phyloP scores from a whole-genome alignment of 2,329 filamentous ascomycete species.

The Colletotrichum phormii region DNA sequence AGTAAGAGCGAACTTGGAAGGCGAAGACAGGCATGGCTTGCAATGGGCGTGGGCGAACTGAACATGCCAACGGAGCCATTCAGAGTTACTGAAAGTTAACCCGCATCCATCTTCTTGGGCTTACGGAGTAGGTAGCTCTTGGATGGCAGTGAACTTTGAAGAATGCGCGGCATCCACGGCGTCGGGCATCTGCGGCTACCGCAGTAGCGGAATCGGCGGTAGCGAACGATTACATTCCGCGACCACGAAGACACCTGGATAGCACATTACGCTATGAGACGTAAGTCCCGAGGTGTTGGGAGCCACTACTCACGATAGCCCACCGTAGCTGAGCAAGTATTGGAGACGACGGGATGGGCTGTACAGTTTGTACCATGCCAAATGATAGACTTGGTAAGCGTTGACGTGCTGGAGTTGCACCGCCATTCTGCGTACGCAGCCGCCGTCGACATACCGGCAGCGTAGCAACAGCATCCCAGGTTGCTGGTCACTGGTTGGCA shows the following conservation, averaged over 20 bases:
- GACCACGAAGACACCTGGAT: constrained; percentile 1
- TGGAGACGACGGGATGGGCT: neutral
- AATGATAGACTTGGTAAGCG: neutral
- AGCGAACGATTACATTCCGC: neutral
- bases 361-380: neutral
- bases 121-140: neutral
- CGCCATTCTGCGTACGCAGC: constrained; percentile 13
- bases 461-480: constrained; percentile 14
- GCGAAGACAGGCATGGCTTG: constrained; percentile 7
- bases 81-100: constrained; percentile 8
- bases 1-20: too few species aligned
- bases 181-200: neutral
- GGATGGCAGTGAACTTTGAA: neutral
- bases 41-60: neutral
- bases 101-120: constrained; percentile 1
- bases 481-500: neutral
- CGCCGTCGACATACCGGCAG: constrained; percentile 8
- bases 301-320: constrained; percentile 9
- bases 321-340: constrained; percentile 3
- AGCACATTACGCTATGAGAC: constrained; percentile 21
- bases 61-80: constrained; percentile 2
- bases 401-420: constrained; percentile 19
- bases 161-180: constrained; percentile 14
- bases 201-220: neutral
- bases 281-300: constrained; percentile 1